Conservation (phyloP, 371 early-diverging fungal species). For the Circinella minor region DNA sequence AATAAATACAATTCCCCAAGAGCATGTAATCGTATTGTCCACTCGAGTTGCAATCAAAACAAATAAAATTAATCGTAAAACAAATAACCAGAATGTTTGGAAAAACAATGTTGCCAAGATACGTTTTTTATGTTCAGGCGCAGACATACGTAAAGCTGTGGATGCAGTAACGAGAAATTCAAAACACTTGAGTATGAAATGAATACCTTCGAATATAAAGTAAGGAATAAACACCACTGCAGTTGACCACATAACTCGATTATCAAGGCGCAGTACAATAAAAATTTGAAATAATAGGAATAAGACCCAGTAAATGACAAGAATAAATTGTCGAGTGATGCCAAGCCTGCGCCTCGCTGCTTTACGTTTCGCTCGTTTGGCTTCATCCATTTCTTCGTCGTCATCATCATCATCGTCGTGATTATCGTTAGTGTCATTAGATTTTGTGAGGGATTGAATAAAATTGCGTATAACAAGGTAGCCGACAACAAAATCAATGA, state of each 20-base stretch:
- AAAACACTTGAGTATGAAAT: conserved; percentile 38
- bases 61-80: conserved; percentile 58
- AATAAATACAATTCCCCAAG: conserved; percentile 83
- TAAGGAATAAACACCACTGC: conserved; percentile 74
- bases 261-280: conserved; percentile 56
- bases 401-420: conserved; percentile 44
- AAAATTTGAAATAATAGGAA: conserved; percentile 57
- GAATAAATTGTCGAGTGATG: conserved; percentile 15
- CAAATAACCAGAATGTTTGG: conserved; percentile 63
- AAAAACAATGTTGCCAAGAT: conserved; percentile 26
- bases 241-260: conserved; percentile 54
- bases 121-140: background rate
- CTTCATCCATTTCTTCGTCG: conserved; percentile 22
- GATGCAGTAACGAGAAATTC: conserved; percentile 27
- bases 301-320: conserved; percentile 37
- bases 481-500: conserved; percentile 57
- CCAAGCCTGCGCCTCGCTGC: conserved; percentile 24
- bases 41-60: conserved; percentile 68
- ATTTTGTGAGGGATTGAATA: conserved; percentile 17
- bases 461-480: conserved; percentile 29
- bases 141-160: conserved; percentile 9
- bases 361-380: conserved; percentile 16
- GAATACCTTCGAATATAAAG: conserved; percentile 65
- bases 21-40: conserved; percentile 55
- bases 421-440: conserved; percentile 23